phyloP scores from a whole-genome alignment of 257 asterid species.

The Nemophila menziesii region DNA sequence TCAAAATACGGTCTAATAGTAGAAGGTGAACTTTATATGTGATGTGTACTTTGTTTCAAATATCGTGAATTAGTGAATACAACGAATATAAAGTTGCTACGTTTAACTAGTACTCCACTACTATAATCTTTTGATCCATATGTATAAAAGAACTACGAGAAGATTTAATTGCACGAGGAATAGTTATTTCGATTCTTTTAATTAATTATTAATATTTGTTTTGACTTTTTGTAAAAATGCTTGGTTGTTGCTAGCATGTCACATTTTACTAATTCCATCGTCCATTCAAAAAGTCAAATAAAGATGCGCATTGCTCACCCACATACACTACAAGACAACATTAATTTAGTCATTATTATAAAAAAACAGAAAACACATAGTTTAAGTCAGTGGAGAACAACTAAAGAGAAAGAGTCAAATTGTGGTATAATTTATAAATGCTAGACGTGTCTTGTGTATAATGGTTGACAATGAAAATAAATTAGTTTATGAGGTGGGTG shows the following conservation, averaged over 20 bases:
- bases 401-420: conserved; percentile 11
- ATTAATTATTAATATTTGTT: background rate
- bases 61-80: no score
- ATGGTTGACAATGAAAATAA: conserved; percentile 1
- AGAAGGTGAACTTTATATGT: no score
- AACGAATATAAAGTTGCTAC: no score
- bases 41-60: no score
- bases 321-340: background rate
- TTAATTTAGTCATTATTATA: background rate
- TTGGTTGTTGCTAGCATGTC: conserved; percentile 8
- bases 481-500: conserved; percentile 1
- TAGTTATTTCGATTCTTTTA: no score
- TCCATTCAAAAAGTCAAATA: conserved; percentile 10
- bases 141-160: no score
- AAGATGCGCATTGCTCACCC: background rate
- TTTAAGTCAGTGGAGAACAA: no score
- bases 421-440: conserved; percentile 5
- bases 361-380: no score
- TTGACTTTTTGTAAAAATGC: background rate
- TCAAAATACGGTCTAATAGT: no score
- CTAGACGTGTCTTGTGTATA: conserved; percentile 19
- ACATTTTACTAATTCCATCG: conserved; percentile 9
- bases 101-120: no score
- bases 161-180: no score
- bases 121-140: no score